Evolutionary conservation across 2,329 filamentous ascomycete species (phyloP), one percentile per base, ranked within the genome.

Genomic region (Tolypocladium ovalisporum): DNA sequence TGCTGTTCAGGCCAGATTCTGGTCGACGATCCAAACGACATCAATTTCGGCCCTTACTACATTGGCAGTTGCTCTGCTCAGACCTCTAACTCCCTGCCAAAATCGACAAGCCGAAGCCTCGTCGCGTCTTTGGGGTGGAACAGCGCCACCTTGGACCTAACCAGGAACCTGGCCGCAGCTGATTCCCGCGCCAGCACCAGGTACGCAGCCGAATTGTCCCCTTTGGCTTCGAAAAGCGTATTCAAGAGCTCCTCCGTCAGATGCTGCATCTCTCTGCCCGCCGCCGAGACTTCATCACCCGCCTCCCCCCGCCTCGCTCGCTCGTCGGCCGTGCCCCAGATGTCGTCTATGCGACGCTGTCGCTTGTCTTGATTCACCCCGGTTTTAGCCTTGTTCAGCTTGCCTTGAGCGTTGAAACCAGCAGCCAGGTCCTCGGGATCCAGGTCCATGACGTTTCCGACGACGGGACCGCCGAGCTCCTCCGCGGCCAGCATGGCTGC

Each of bases 401-500:
- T 83, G 15, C 83, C 83, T 58, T 83, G 79, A 0, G 80, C 71
- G 62, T 76, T 85, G 68, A 86, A 86, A 1, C 82, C 83, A 10
- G 78, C 79, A 6, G 76, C 79, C 7, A 86, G 71, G 61, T 80
- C 81, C 51, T 87, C 80, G 10, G 80, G 64, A 75, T 85, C 72
- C 27, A 88, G 66, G 69, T 88, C 83, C 66, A 87, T 77, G 63
- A 86, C 76, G 62, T 90, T 87, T 4, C 90, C 89, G 1, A 92
- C 89, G 13, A 91, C 86, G 0, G 90, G 90, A 0, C 90, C 90
- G 9, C 90, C 90, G 1, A 92, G 78, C 66, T 91, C 88, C 72
- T 95, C 90, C 1, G 89, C 88, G 8, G 89, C 90, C 49, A 96
- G 76, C 83, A 93, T 88, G 3, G 81, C 73, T 1, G 88, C 87